Evolutionary conservation across 139 green algal genomes (phyloP).

Genomic region (Chlamydomonas eustigma): DNA sequence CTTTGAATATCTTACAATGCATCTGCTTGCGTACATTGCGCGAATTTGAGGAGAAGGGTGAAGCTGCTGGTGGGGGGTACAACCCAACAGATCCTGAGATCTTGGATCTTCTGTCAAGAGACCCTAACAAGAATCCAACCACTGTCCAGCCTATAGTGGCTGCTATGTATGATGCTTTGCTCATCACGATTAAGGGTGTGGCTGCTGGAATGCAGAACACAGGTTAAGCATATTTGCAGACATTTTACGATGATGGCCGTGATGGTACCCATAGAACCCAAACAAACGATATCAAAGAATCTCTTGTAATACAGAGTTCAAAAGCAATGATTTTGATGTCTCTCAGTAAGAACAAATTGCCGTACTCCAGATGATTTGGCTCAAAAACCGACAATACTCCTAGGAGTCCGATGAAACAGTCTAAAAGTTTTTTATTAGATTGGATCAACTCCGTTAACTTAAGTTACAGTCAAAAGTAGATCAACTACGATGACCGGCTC

Average conservation of each 20-base stretch:
- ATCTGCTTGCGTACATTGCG: neutral
- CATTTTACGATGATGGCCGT: neutral
- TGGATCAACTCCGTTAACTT: too few relatives aligned
- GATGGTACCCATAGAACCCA: too few relatives aligned
- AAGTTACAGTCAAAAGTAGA: neutral
- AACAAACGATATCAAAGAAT: too few relatives aligned
- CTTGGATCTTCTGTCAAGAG: neutral
- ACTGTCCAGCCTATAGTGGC: neutral
- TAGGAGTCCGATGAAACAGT: too few relatives aligned
- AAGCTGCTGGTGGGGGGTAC: neutral
- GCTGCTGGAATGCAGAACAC: conserved; percentile 98
- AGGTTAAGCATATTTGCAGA: conserved; percentile 47
- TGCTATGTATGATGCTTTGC: neutral
- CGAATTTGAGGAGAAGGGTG: conserved; percentile 26
- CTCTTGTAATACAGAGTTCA: too few relatives aligned
- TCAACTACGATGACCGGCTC: neutral
- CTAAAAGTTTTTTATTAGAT: too few relatives aligned
- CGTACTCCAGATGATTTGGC: too few relatives aligned
- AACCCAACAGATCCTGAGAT: neutral
- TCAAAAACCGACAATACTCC: too few relatives aligned
- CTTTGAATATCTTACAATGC: conserved; percentile 88
- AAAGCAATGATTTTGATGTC: too few relatives aligned
- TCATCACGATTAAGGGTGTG: conserved; percentile 86
- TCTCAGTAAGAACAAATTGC: too few relatives aligned
- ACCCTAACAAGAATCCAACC: neutral